Base-by-base conservation (phyloP, 176 grass and related monocot species). In the Avena sativa region DNA sequence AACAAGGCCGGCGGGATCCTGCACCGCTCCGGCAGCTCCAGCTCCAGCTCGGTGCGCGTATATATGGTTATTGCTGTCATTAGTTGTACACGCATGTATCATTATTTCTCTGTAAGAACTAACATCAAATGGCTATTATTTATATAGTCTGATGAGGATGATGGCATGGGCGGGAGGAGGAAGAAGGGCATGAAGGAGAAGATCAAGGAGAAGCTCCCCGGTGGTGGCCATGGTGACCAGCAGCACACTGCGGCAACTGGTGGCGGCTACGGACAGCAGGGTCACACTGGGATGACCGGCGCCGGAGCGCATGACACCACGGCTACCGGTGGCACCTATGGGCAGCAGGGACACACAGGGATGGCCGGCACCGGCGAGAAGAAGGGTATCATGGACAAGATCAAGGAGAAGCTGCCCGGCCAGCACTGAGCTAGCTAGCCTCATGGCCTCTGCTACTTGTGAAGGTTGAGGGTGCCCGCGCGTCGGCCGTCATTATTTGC, bases 161-260 rank as follows among this genome's bases (percentile, higher is more conserved):
- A 76, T 30, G 73, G 73, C 73, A 30, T 76, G 48, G 73, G 73
- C 7, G 73, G 73, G 14, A 76, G 73, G 48, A 52, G 73, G 73
- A 76, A 76, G 73, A 76, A 76, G 73, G 73, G 73, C 73, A 30
- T 52, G 13, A 76, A 76, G 25, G 73, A 76, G 23, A 76, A 76
- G 73, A 76, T 76, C 23, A 76, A 76, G 73, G 73, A 76, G 73
- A 76, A 76, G 73, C 73, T 76, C 1, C 73, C 73, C 1, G 23
- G 23, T 23, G 71, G 71, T n/a, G 73, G 48, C 48, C 23, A 75
- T 13, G 23, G 13, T 4, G 47, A 52, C 13, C 12, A 76, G 23
- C 48, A 76, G 47, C 47, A 75, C 1, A 9, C 21, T 21, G 8
- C 12, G 12, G 63, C 20, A 8, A 60, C 58, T 1, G 20, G 58